phyloP scores from a whole-genome alignment of 164 flowering plant species.

The Annona cherimola region DNA sequence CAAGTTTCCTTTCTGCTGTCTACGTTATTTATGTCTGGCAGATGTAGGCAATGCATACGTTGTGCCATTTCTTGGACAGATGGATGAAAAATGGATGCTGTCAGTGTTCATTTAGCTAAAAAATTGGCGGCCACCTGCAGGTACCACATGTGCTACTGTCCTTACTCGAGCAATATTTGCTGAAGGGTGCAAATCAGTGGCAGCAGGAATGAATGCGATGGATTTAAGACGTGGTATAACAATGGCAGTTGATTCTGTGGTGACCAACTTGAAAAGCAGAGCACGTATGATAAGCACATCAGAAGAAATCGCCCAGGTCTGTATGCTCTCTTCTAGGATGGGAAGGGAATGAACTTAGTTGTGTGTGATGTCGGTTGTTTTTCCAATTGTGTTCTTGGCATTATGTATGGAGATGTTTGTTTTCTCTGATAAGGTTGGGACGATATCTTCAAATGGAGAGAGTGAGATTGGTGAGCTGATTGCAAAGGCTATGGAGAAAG shows the following conservation, averaged over 20 bases:
- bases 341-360: not conserved
- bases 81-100: too few species aligned
- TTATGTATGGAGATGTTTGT: not conserved
- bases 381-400: not conserved
- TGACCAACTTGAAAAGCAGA: conserved; percentile 78
- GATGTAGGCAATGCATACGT: too few species aligned
- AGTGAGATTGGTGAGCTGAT: conserved; percentile 96
- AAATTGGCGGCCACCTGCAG: conserved; percentile 28
- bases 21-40: not conserved
- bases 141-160: conserved; percentile 97
- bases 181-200: conserved; percentile 96
- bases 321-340: conserved; percentile 1
- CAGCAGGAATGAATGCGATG: conserved; percentile 99
- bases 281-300: conserved; percentile 92
- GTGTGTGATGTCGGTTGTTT: not conserved
- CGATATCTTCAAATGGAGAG: conserved; percentile 97
- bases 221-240: conserved; percentile 86
- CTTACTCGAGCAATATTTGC: conserved; percentile 85
- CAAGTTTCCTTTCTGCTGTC: not conserved
- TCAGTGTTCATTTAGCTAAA: not conserved
- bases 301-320: conserved; percentile 94
- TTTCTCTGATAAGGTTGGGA: conserved; percentile 59
- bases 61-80: too few species aligned
- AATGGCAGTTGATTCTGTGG: conserved; percentile 94
- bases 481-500: conserved; percentile 98